Conservation (phyloP, 164 flowering plant genomes). For the Taxillus chinensis region DNA sequence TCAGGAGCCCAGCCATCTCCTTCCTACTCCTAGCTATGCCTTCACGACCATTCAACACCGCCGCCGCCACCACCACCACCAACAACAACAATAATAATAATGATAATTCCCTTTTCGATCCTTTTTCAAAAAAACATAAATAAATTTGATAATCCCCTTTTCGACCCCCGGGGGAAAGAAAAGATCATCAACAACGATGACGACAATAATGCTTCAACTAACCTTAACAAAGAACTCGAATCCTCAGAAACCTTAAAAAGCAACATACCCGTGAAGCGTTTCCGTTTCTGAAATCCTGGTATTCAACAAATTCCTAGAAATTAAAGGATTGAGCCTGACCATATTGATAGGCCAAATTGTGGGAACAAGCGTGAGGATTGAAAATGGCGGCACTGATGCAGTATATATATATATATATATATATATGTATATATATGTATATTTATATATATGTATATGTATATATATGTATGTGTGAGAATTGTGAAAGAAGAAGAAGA, state of each 20-base stretch:
- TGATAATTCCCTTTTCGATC: too few species aligned
- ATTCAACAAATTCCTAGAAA: not conserved
- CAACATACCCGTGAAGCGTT: too few species aligned
- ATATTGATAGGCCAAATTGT: not conserved
- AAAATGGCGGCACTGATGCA: too few species aligned
- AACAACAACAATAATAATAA: not conserved
- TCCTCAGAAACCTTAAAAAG: not conserved
- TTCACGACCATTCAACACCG: not conserved
- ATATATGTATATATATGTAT: too few species aligned
- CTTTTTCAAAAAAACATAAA: too few species aligned
- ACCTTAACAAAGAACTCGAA: not conserved
- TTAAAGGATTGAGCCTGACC: not conserved
- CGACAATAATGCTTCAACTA: not conserved
- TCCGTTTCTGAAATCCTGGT: not conserved
- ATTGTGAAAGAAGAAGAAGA: not conserved
- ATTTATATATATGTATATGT: too few species aligned
- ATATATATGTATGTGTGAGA: too few species aligned
- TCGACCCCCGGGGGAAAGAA: not conserved
- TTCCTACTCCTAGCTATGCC: not conserved
- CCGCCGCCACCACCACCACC: not conserved
- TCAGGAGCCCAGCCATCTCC: constrained; percentile 37
- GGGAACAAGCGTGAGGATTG: not conserved
- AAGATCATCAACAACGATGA: not conserved
- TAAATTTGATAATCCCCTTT: not conserved
- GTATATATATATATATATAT: too few species aligned